Evolutionary conservation across 352 stramenopile species (phyloP).

Genomic region (Pythium insidiosum): DNA sequence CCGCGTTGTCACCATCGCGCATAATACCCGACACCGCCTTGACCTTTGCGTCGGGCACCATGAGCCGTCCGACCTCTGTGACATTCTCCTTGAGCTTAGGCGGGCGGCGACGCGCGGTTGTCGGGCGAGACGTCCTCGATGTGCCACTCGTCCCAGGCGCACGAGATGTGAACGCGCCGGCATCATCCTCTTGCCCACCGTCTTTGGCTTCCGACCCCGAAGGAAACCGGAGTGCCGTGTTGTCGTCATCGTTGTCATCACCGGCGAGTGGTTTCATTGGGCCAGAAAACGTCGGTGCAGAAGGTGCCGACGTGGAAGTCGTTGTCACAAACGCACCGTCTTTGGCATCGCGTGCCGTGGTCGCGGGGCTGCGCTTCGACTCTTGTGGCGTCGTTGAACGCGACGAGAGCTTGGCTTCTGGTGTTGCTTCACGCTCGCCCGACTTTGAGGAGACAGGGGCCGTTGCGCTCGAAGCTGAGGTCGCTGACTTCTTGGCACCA

Average conservation of each 20-base stretch:
- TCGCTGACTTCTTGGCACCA: conserved; percentile 32
- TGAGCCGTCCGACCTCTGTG: conserved; percentile 56
- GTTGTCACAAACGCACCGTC: too few species aligned
- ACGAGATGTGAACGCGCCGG: conserved; percentile 4
- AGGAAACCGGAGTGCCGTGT: conserved; percentile 33
- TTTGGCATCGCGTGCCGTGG: too few species aligned
- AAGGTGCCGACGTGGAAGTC: too few species aligned
- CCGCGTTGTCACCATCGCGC: conserved; percentile 74
- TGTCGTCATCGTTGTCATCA: conserved; percentile 48
- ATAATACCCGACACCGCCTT: conserved; percentile 64
- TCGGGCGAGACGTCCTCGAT: conserved; percentile 67
- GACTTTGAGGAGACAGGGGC: conserved; percentile 5
- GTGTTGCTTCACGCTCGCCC: conserved; percentile 33
- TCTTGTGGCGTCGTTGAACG: conserved; percentile 51
- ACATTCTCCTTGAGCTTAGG: conserved; percentile 87
- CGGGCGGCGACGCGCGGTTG: conserved; percentile 75
- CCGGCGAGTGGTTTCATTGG: conserved; percentile 40
- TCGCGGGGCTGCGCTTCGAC: conserved; percentile 22
- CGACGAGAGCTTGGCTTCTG: conserved; percentile 48
- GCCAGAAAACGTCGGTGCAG: conserved; percentile 28
- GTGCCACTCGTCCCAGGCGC: conserved; percentile 47
- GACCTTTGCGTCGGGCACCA: conserved; percentile 78
- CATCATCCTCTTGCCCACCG: conserved; percentile 22
- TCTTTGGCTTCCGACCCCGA: conserved; percentile 26
- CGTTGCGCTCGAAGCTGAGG: conserved; percentile 9